Percentiles rank a stretch among this genome's conserved stretches.
Conservation (phyloP, 106 monocot species). For the Dendrobium chrysotoxum region DNA sequence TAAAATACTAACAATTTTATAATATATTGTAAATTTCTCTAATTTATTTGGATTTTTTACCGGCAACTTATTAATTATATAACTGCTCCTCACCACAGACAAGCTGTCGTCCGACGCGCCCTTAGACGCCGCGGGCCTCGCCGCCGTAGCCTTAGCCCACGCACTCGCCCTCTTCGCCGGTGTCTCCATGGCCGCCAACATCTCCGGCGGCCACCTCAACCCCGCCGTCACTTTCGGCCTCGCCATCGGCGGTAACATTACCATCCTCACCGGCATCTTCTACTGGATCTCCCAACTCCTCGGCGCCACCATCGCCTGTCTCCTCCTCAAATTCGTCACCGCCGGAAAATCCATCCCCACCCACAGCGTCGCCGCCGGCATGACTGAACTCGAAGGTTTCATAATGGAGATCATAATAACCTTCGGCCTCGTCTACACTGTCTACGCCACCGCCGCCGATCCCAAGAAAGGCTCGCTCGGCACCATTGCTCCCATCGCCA, state of each 20-base stretch:
- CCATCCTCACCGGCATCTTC: conserved; percentile 60
- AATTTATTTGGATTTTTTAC: background rate
- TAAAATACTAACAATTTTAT: too few species aligned
- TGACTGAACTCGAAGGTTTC: conserved; percentile 38
- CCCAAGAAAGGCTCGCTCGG: conserved; percentile 74
- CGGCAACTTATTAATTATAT: background rate
- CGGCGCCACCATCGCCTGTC: conserved; percentile 47
- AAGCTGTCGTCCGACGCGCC: conserved; percentile 48
- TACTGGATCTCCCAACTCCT: conserved; percentile 79
- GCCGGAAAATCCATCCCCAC: conserved; percentile 52
- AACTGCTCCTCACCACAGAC: conserved; percentile 15
- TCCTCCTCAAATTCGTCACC: conserved; percentile 60
- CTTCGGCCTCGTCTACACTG: conserved; percentile 72
- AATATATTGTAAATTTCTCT: too few species aligned
- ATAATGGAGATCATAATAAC: conserved; percentile 74
- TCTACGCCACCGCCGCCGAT: conserved; percentile 68
- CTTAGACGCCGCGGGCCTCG: conserved; percentile 57
- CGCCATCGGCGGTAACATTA: conserved; percentile 61
- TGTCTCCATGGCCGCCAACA: conserved; percentile 68
- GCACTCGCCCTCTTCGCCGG: conserved; percentile 64
- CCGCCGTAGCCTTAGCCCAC: conserved; percentile 53
- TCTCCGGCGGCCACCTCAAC: conserved; percentile 78
- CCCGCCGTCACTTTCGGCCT: conserved; percentile 64
- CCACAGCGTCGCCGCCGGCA: conserved; percentile 40
- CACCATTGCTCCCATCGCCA: conserved; percentile 80